Evolutionary conservation across 2,329 filamentous ascomycete species (phyloP).

Genomic region (Aspergillus sp.): DNA sequence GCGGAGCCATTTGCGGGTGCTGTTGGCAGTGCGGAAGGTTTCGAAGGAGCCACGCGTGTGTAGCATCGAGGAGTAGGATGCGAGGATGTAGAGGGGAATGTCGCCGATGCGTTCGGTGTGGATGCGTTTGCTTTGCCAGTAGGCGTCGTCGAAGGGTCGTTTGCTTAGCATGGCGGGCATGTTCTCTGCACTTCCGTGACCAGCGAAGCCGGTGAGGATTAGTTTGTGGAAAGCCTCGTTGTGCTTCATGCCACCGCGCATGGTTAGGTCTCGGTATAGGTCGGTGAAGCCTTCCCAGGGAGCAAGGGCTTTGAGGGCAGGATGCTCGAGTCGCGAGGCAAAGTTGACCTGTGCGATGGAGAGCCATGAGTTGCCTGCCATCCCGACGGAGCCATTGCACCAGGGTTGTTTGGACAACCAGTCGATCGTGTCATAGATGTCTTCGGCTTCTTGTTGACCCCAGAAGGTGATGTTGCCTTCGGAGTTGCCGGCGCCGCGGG

Average conservation of each 20-base stretch:
- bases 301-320: constrained; percentile 25
- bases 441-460: constrained; percentile 29
- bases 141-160: constrained; percentile 22
- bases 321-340: constrained; percentile 14
- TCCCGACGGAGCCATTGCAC: constrained; percentile 24
- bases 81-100: constrained; percentile 26
- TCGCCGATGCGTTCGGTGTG: constrained; percentile 20
- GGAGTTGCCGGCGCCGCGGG: constrained; percentile 29
- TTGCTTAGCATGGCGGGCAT: constrained; percentile 17
- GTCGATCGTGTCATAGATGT: constrained; percentile 28
- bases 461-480: constrained; percentile 29
- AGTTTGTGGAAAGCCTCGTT: constrained; percentile 18
- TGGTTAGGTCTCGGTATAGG: constrained; percentile 18
- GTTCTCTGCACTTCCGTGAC: constrained; percentile 11
- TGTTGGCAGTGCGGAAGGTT: constrained; percentile 17
- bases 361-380: constrained; percentile 24
- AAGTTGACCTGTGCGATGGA: constrained; percentile 17
- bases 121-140: constrained; percentile 28
- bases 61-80: constrained; percentile 25
- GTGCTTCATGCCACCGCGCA: constrained; percentile 21
- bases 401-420: constrained; percentile 25
- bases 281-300: constrained; percentile 25
- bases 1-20: constrained; percentile 23
- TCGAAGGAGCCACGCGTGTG: constrained; percentile 26
- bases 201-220: constrained; percentile 15